phyloP scores from a whole-genome alignment of 306 rosid genomes.

The Cicer bijugum region DNA sequence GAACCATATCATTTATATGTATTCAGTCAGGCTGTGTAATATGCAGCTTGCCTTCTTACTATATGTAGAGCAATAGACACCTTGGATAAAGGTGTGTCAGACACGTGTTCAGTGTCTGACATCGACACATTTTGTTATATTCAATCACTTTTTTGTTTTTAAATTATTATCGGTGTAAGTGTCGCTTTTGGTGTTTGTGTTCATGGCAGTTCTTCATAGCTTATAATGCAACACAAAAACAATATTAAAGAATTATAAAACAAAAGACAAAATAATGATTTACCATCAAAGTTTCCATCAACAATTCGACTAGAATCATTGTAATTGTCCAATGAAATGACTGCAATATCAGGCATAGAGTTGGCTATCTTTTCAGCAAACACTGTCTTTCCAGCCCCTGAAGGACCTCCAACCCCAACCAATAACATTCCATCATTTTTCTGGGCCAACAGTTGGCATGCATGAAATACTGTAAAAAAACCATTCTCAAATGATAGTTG shows the following conservation, averaged over 20 bases:
- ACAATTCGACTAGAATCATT: slow-evolving; percentile 94
- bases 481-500: slow-evolving; percentile 94
- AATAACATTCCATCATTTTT: slow-evolving; percentile 84
- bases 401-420: slow-evolving; percentile 97
- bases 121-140: too few relatives aligned
- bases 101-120: too few relatives aligned
- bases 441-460: slow-evolving; percentile 81
- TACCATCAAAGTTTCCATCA: slow-evolving; percentile 98
- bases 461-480: slow-evolving; percentile 82
- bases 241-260: slow-evolving; percentile 36
- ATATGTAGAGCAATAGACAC: too few relatives aligned
- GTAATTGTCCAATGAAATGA: slow-evolving; percentile 97
- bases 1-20: too few relatives aligned
- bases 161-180: too few relatives aligned
- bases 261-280: slow-evolving; percentile 37
- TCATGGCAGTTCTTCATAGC: too few relatives aligned
- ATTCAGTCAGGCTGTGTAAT: too few relatives aligned
- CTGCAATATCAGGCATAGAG: slow-evolving; percentile 90
- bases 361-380: slow-evolving; percentile 87
- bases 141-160: too few relatives aligned
- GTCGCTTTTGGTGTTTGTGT: too few relatives aligned
- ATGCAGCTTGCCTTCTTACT: too few relatives aligned
- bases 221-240: slow-evolving; percentile 27
- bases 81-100: too few relatives aligned
- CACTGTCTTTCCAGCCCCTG: slow-evolving; percentile 96